These are phyloP conservation scores for Penicillium daleae DNA, from an alignment of 495 filamentous ascomycete species.

Conservation along the genomic window DNA sequence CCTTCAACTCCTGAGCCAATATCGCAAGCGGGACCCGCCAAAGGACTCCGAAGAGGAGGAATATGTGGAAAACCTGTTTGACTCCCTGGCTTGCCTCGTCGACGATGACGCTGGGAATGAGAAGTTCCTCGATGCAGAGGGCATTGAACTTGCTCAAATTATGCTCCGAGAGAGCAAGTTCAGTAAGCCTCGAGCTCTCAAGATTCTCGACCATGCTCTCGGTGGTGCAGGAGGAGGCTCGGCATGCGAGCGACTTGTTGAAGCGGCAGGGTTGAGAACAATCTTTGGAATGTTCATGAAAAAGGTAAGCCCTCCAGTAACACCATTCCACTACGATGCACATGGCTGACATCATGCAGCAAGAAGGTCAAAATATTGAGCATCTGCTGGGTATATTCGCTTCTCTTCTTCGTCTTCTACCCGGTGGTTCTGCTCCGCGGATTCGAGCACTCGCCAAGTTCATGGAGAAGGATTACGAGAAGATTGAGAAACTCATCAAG, in stretches of 20 bases:
- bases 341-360: slow-evolving; percentile 41
- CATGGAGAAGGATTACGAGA: slow-evolving; percentile 91
- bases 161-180: slow-evolving; percentile 86
- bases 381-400: slow-evolving; percentile 90
- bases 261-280: slow-evolving; percentile 82
- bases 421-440: slow-evolving; percentile 74
- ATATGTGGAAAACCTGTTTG: slow-evolving; percentile 91
- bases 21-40: slow-evolving; percentile 83
- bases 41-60: slow-evolving; percentile 92
- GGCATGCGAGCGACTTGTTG: slow-evolving; percentile 77
- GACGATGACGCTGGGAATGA: slow-evolving; percentile 75
- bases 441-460: slow-evolving; percentile 92
- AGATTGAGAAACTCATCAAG: slow-evolving; percentile 69
- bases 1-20: slow-evolving; percentile 83
- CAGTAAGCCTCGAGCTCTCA: slow-evolving; percentile 74
- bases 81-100: slow-evolving; percentile 76
- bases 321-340: neutral
- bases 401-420: slow-evolving; percentile 77
- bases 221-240: slow-evolving; percentile 55
- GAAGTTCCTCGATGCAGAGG: slow-evolving; percentile 88
- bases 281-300: slow-evolving; percentile 91
- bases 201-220: slow-evolving; percentile 83
- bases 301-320: slow-evolving; percentile 49
- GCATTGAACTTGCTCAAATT: slow-evolving; percentile 85
- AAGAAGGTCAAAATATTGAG: slow-evolving; percentile 71